A percentile compares a stretch with the other conserved stretches of the same genome.
phyloP scores from a whole-genome alignment of 2,329 filamentous ascomycete species.

The Monilinia polystroma region DNA sequence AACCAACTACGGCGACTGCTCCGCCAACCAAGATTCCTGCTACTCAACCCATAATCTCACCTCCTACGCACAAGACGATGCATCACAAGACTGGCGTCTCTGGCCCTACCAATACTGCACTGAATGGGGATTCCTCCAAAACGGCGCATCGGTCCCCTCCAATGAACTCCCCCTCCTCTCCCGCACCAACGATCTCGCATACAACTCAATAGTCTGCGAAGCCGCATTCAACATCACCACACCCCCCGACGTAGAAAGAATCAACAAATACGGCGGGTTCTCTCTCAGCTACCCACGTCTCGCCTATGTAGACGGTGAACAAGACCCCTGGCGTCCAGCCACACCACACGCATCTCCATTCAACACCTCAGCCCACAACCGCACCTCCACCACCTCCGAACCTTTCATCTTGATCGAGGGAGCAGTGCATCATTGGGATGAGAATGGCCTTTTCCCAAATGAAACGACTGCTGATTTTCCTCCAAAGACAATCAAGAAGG shows the following conservation, averaged over 20 bases:
- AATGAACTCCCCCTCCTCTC: slow-evolving; percentile 69
- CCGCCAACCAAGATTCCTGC: slow-evolving; percentile 48
- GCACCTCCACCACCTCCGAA: slow-evolving; percentile 61
- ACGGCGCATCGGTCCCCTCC: slow-evolving; percentile 66
- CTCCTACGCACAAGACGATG: slow-evolving; percentile 47
- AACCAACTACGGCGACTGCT: slow-evolving; percentile 28
- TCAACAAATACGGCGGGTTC: slow-evolving; percentile 77
- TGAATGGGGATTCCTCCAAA: slow-evolving; percentile 77
- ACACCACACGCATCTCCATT: slow-evolving; percentile 62
- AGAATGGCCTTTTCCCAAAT: slow-evolving; percentile 64
- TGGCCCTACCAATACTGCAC: slow-evolving; percentile 53
- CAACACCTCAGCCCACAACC: slow-evolving; percentile 49
- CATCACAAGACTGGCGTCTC: slow-evolving; percentile 46
- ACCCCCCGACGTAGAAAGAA: slow-evolving; percentile 59
- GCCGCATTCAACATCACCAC: slow-evolving; percentile 67
- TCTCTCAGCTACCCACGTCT: slow-evolving; percentile 69
- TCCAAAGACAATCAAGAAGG: slow-evolving; percentile 55
- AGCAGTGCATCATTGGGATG: slow-evolving; percentile 83
- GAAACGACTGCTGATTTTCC: slow-evolving; percentile 56
- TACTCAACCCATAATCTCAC: slow-evolving; percentile 50
- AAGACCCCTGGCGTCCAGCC: slow-evolving; percentile 77
- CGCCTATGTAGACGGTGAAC: slow-evolving; percentile 73
- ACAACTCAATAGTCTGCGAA: slow-evolving; percentile 60
- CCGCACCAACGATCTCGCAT: slow-evolving; percentile 64
- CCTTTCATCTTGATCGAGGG: slow-evolving; percentile 71